Evolutionary conservation across 2,329 filamentous ascomycete genomes (phyloP).

Genomic region (Emericellopsis cladophorae): DNA sequence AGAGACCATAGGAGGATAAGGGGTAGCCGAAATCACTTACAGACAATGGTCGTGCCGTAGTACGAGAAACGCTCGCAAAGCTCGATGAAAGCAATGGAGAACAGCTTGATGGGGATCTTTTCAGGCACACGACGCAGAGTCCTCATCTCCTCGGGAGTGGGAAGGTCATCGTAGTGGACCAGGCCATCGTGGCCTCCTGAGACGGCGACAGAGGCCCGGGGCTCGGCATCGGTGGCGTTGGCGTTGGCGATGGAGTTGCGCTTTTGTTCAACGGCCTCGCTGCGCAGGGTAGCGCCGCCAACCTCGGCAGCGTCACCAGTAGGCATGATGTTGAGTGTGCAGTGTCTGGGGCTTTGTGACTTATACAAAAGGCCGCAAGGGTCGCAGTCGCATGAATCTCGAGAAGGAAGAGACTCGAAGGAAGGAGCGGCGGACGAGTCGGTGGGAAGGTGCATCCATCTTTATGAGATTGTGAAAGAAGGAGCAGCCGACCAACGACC

Average conservation of each 20-base stretch:
- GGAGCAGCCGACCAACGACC: too few species aligned
- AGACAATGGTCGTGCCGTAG: slow-evolving; percentile 53
- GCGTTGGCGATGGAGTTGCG: slow-evolving; percentile 9
- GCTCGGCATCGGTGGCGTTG: slow-evolving; percentile 4
- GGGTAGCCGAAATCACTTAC: slow-evolving; percentile 27
- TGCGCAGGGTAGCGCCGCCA: slow-evolving; percentile 12
- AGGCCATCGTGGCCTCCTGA: neutral
- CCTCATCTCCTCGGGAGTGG: slow-evolving; percentile 24
- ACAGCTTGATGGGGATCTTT: slow-evolving; percentile 45
- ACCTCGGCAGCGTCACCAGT: slow-evolving; percentile 19
- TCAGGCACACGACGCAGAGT: slow-evolving; percentile 42
- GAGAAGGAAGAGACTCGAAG: too few species aligned
- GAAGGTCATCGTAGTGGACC: slow-evolving; percentile 1
- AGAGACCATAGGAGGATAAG: neutral
- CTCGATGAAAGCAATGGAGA: slow-evolving; percentile 54
- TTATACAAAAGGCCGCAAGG: too few species aligned
- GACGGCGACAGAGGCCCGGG: slow-evolving; percentile 1
- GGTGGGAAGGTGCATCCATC: too few species aligned
- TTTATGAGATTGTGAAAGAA: too few species aligned
- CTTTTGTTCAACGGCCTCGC: slow-evolving; percentile 16
- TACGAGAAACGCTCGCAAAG: slow-evolving; percentile 63
- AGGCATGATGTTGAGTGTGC: slow-evolving; percentile 6
- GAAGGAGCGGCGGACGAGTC: too few species aligned
- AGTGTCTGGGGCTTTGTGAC: too few species aligned
- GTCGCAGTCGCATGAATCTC: too few species aligned